Conservation (phyloP, 2,329 filamentous ascomycete genomes). For the Myriosclerotinia duriaeana region DNA sequence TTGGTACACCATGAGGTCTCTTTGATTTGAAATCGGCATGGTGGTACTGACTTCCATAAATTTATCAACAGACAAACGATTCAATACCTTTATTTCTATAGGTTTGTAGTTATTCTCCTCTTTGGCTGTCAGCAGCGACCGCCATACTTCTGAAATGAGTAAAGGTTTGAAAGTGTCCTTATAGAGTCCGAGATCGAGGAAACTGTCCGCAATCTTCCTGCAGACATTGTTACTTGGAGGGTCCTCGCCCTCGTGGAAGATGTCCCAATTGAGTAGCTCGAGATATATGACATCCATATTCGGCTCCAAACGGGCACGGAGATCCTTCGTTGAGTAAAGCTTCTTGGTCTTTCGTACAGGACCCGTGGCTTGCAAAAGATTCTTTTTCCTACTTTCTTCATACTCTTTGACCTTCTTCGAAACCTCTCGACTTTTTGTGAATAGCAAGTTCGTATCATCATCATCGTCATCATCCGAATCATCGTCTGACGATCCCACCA, state of each 20-base stretch:
- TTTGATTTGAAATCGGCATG: slow-evolving; percentile 68
- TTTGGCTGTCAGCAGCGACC: slow-evolving; percentile 84
- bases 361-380: slow-evolving; percentile 57
- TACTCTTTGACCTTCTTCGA: slow-evolving; percentile 44
- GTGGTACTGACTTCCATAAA: slow-evolving; percentile 89
- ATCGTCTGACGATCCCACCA: slow-evolving; percentile 74
- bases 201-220: slow-evolving; percentile 73
- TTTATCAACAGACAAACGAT: slow-evolving; percentile 84
- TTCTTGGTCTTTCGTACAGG: slow-evolving; percentile 84
- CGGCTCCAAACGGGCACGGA: slow-evolving; percentile 87
- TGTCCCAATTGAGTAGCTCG: slow-evolving; percentile 89
- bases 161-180: slow-evolving; percentile 88
- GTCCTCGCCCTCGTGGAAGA: slow-evolving; percentile 84
- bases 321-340: slow-evolving; percentile 82
- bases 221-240: slow-evolving; percentile 77
- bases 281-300: slow-evolving; percentile 83
- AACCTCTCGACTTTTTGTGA: slow-evolving; percentile 47
- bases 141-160: slow-evolving; percentile 91
- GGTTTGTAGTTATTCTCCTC: slow-evolving; percentile 79
- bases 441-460: slow-evolving; percentile 44
- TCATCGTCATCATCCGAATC: slow-evolving; percentile 70
- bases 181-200: slow-evolving; percentile 74
- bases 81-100: slow-evolving; percentile 85
- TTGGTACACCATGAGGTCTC: slow-evolving; percentile 72
- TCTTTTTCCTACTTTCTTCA: slow-evolving; percentile 48